Conservation (phyloP, 2,329 filamentous ascomycete species). For the Diaporthe destruens region DNA sequence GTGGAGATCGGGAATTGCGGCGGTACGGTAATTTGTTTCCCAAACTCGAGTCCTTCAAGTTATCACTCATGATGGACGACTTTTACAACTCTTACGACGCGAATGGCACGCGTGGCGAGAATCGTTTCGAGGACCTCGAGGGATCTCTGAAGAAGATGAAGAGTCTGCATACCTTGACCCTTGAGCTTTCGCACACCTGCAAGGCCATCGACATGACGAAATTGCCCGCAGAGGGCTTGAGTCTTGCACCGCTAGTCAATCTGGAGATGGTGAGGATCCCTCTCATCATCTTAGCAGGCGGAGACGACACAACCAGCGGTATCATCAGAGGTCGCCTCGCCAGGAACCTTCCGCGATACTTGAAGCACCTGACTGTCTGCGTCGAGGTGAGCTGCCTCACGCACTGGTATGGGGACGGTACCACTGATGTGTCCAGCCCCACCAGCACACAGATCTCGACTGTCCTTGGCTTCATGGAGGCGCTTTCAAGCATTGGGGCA, state of each 20-base stretch:
- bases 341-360: accelerated
- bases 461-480: neutral
- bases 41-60: neutral
- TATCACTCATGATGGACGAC: neutral
- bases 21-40: accelerated
- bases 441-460: neutral
- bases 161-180: neutral
- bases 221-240: neutral
- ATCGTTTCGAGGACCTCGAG: neutral
- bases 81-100: too few species aligned
- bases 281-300: neutral
- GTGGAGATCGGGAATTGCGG: neutral
- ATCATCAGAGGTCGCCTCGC: neutral
- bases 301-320: neutral
- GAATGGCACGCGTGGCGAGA: neutral
- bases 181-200: neutral
- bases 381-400: neutral
- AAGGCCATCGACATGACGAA: neutral
- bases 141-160: neutral
- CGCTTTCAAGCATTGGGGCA: neutral
- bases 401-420: neutral
- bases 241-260: neutral
- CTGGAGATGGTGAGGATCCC: neutral
- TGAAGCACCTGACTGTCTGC: neutral
- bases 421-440: too few species aligned